Evolutionary conservation across 192 early-diverging fungal genomes (phyloP), one percentile per base, ranked within the genome.

Genomic region (Geosiphon pyriformis): DNA sequence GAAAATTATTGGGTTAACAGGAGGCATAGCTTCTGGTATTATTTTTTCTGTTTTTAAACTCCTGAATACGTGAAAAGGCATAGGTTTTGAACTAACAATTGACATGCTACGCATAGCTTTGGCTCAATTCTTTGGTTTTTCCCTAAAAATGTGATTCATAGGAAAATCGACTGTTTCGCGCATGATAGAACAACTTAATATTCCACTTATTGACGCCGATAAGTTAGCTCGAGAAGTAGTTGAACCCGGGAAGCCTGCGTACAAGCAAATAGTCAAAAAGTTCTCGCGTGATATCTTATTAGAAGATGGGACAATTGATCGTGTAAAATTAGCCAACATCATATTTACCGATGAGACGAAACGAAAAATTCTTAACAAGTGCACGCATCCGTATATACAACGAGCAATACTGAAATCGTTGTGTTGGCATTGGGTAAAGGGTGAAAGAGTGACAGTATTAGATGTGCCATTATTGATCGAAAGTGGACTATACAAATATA

Each of bases 381-480:
- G 87, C 68, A 95, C 93, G 8, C 96, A 99, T 68, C 96, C 95
- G 2, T 82, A 81, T 29, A 87, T 99, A 25, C 78, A 91, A 50
- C 74, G 85, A n/a, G 90, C 92, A 62, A 94, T 96, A 68, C 69
- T 93, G 12, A 79, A 80, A 56, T 69, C 82, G 54, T 67, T 92
- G 42, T 71, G 94, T 29, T 64, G 75, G 30, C 71, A 80, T 33
- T 99, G 92, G 76, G 57, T 94, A 4, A 75, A 70, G 1, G 92
- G 91, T 1, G 71, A 86, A 1, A 68, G 77, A 4, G 51, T 93
- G 15, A 88, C 90, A 11, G 80, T 99, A 1, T 78, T 98, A 47
- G 96, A 99, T 73, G 91, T 91, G 0, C 96, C 96, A n/a, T 74
- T 99, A 50, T 79, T 99, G 60, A 87, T 93, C 55, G 96, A 99